Conservation (phyloP, 495 filamentous ascomycete species). For the Podospora pseudoanserina region DNA sequence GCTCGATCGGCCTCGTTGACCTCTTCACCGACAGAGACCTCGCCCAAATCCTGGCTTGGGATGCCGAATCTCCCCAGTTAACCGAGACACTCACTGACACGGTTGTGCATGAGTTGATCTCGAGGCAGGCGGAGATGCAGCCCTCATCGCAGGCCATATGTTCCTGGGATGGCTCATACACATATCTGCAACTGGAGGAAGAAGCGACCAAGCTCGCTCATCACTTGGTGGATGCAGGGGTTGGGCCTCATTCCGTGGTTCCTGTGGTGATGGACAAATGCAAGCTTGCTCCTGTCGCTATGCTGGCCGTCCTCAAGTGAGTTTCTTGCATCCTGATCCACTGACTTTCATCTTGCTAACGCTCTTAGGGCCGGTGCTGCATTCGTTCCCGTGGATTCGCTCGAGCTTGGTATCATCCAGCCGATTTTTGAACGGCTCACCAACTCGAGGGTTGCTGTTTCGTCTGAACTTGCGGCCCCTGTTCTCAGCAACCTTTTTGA, state of each 20-base stretch:
- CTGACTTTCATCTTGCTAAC: background rate
- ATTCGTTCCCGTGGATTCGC: constrained; percentile 43
- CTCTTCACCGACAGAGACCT: constrained; percentile 45
- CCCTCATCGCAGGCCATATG: constrained; percentile 42
- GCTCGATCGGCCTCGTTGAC: constrained; percentile 36
- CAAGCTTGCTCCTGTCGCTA: constrained; percentile 43
- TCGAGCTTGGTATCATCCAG: constrained; percentile 39
- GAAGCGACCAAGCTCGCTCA: constrained; percentile 39
- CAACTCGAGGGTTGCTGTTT: constrained; percentile 37
- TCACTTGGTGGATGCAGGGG: constrained; percentile 39
- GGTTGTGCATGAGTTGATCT: constrained; percentile 37
- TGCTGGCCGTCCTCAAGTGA: constrained; percentile 47
- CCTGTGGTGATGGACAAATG: constrained; percentile 47
- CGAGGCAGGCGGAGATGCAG: constrained; percentile 31
- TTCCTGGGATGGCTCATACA: constrained; percentile 44
- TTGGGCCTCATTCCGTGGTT: constrained; percentile 42
- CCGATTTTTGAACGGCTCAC: constrained; percentile 38
- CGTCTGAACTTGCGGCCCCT: constrained; percentile 35
- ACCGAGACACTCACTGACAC: constrained; percentile 25
- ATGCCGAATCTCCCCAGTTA: constrained; percentile 20
- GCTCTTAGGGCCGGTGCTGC: constrained; percentile 39
- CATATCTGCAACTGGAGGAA: constrained; percentile 40
- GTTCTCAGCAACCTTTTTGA: constrained; percentile 37
- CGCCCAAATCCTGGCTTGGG: constrained; percentile 44
- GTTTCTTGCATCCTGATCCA: constrained; percentile 9